These are phyloP conservation scores for Tausonia pullulans DNA, from an alignment of 1,284 basidiomycete species.

Conservation along the genomic window DNA sequence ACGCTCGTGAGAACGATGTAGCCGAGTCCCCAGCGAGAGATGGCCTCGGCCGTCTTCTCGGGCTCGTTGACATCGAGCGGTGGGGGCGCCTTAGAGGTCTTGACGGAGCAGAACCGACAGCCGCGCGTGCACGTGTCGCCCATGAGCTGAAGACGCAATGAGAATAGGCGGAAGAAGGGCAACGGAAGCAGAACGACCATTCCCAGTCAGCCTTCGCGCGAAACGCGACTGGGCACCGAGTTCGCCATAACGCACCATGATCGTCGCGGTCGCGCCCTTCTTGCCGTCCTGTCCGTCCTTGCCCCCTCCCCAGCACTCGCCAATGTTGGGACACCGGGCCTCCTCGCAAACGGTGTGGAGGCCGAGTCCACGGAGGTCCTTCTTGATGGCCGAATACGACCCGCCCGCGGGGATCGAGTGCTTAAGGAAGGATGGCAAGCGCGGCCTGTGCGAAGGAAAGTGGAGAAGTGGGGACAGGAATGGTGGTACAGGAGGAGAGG, in stretches of 20 bases:
- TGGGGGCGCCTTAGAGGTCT: slow-evolving; percentile 78
- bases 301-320: slow-evolving; percentile 95
- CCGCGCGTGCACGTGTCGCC: slow-evolving; percentile 99
- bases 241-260: slow-evolving; percentile 64
- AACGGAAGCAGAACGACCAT: neutral
- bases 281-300: slow-evolving; percentile 62
- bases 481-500: neutral
- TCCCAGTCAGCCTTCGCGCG: neutral
- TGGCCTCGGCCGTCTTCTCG: slow-evolving; percentile 96
- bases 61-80: slow-evolving; percentile 94
- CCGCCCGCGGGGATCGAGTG: slow-evolving; percentile 82
- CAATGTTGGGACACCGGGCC: slow-evolving; percentile 97
- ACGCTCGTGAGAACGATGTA: slow-evolving; percentile 98
- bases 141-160: slow-evolving; percentile 59
- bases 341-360: slow-evolving; percentile 98
- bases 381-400: slow-evolving; percentile 87
- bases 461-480: slow-evolving; percentile 4
- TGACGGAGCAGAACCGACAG: slow-evolving; percentile 95
- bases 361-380: slow-evolving; percentile 79
- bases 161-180: neutral
- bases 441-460: slow-evolving; percentile 47
- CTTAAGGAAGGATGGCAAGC: slow-evolving; percentile 84
- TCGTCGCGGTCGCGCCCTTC: slow-evolving; percentile 88
- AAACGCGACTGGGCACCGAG: neutral
- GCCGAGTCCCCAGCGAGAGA: slow-evolving; percentile 93